Evolutionary conservation across 345 rosid species (phyloP).

Genomic region (Ceriops decandra): DNA sequence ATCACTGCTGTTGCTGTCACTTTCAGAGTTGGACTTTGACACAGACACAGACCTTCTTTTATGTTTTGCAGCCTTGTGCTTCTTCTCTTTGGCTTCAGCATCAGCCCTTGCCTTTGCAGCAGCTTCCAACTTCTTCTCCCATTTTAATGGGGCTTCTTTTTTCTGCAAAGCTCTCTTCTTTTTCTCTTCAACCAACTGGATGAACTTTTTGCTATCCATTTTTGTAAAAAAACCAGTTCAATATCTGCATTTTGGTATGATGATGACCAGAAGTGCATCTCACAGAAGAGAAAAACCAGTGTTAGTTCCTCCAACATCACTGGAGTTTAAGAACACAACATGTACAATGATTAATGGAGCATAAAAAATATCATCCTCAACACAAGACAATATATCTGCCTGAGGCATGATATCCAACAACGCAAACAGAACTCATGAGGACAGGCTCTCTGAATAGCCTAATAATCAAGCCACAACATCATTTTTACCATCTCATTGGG

Average conservation of each 20-base stretch:
- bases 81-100: constrained; percentile 57
- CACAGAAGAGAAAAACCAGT: constrained; percentile 93
- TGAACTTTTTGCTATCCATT: constrained; percentile 98
- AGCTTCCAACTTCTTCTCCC: constrained; percentile 97
- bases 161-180: constrained; percentile 72
- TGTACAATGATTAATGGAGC: no score
- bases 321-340: no score
- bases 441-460: no score
- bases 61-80: constrained; percentile 50
- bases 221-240: constrained; percentile 48
- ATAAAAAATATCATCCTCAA: no score
- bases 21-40: constrained; percentile 42
- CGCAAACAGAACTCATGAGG: no score
- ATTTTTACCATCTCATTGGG: no score
- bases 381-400: no score
- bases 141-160: constrained; percentile 82
- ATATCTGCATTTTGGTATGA: constrained; percentile 88
- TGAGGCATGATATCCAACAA: no score
- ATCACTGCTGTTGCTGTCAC: constrained; percentile 41
- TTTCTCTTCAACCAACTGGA: constrained; percentile 93
- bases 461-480: no score
- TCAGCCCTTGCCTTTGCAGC: constrained; percentile 73
- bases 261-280: constrained; percentile 80
- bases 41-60: constrained; percentile 35
- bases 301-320: constrained; percentile 51